Percentiles rank a stretch among this genome's conserved stretches.
These are phyloP conservation scores for Flaveria robusta DNA, from an alignment of 129 eudicot species.

Conservation along the genomic window DNA sequence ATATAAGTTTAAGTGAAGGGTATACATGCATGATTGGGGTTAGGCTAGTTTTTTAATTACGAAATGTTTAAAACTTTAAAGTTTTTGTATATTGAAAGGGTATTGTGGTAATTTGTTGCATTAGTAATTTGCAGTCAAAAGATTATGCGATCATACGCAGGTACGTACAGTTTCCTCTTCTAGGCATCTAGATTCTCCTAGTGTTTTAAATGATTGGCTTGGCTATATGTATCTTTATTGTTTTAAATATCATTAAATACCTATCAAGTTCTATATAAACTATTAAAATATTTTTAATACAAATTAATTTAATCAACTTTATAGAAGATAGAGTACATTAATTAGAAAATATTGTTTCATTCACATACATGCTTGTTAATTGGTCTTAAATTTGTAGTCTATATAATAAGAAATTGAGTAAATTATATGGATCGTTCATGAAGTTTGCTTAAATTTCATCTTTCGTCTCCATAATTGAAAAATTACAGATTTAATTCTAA, in stretches of 20 bases:
- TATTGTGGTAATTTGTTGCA: constrained; percentile 19
- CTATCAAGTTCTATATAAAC: background rate
- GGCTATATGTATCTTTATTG: background rate
- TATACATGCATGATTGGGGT: constrained; percentile 43
- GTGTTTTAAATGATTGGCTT: background rate
- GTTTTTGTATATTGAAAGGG: constrained; percentile 23
- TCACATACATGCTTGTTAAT: too few species aligned
- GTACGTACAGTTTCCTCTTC: background rate
- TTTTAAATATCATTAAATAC: background rate
- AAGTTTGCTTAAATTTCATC: too few species aligned
- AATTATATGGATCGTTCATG: too few species aligned
- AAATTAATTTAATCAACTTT: too few species aligned
- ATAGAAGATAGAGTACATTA: too few species aligned
- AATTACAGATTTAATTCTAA: too few species aligned
- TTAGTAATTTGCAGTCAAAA: constrained; percentile 11
- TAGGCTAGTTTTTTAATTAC: constrained; percentile 17
- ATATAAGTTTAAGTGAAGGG: constrained; percentile 28
- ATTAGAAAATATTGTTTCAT: too few species aligned
- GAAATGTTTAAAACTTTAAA: constrained; percentile 8
- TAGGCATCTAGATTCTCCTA: background rate
- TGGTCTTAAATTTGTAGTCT: too few species aligned
- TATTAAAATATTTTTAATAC: background rate
- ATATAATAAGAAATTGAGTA: too few species aligned
- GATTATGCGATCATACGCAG: background rate
- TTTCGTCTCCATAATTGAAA: too few species aligned